phyloP scores from a whole-genome alignment of 768 basidiomycete genomes.

The Termitomyces titanicus region DNA sequence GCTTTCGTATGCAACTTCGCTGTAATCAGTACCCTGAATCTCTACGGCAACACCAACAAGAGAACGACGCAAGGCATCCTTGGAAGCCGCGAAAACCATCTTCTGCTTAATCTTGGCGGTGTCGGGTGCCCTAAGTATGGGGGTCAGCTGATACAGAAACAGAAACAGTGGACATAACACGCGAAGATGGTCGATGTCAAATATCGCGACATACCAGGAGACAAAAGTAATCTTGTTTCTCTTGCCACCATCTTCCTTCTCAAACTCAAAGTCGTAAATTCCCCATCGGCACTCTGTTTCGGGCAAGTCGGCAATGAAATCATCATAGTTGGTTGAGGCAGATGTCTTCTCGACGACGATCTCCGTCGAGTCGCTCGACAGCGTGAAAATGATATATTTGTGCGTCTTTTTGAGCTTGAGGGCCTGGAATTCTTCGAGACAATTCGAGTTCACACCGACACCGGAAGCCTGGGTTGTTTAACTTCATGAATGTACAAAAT shows the following conservation, averaged over 20 bases:
- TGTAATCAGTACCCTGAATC: constrained; percentile 79
- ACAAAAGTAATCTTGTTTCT: constrained; percentile 85
- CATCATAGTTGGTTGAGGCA: constrained; percentile 51
- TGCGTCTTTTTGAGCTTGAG: constrained; percentile 74
- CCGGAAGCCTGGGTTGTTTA: constrained; percentile 53
- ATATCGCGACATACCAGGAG: constrained; percentile 65
- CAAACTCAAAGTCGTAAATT: constrained; percentile 89
- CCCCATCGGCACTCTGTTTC: constrained; percentile 79
- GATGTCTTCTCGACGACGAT: constrained; percentile 76
- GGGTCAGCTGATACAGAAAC: constrained; percentile 20
- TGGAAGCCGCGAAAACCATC: constrained; percentile 92
- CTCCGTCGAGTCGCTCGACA: constrained; percentile 60
- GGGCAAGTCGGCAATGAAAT: constrained; percentile 73
- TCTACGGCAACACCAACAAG: constrained; percentile 78
- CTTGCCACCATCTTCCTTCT: constrained; percentile 67
- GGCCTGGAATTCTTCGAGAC: constrained; percentile 56
- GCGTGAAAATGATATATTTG: constrained; percentile 81
- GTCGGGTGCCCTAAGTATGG: constrained; percentile 75
- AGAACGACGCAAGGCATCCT: constrained; percentile 67
- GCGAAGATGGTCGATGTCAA: background rate
- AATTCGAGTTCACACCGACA: constrained; percentile 53
- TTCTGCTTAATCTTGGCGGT: constrained; percentile 81
- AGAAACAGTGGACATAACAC: background rate
- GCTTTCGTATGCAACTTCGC: constrained; percentile 67
- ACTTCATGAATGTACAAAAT: background rate